Percentiles rank a stretch among this genome's conserved stretches.
Conservation (phyloP, 2,329 filamentous ascomycete species). For the Arachnomyces sp. region DNA sequence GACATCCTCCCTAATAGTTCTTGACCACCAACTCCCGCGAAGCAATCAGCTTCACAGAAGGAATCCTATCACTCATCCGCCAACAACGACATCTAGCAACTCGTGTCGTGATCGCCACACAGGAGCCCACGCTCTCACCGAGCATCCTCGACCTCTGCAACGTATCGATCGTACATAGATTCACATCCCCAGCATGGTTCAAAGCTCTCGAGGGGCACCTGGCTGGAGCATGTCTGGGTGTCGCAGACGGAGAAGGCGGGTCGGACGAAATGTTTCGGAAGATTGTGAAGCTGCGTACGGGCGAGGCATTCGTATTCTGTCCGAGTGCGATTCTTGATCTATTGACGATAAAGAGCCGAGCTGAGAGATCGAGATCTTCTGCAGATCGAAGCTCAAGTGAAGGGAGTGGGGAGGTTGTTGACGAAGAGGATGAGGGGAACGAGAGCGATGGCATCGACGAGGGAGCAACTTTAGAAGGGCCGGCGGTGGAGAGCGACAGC, state of each 20-base stretch:
- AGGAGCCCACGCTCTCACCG: conserved; percentile 65
- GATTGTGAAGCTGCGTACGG: conserved; percentile 42
- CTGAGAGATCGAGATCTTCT: too few species aligned
- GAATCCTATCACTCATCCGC: conserved; percentile 55
- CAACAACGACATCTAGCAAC: conserved; percentile 62
- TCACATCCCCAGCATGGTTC: conserved; percentile 59
- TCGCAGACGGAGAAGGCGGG: conserved; percentile 12
- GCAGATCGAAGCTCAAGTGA: not conserved
- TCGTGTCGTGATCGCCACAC: conserved; percentile 63
- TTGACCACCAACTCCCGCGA: conserved; percentile 49
- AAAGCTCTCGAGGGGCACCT: conserved; percentile 39
- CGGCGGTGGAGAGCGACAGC: not conserved
- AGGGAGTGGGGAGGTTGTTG: not conserved
- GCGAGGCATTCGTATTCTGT: conserved; percentile 43
- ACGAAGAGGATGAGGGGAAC: too few species aligned
- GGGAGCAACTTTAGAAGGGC: not conserved
- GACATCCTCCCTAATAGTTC: conserved; percentile 36
- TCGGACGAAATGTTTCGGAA: conserved; percentile 30
- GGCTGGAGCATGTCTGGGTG: conserved; percentile 29
- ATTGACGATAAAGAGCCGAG: conserved; percentile 2
- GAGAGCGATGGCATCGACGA: not conserved
- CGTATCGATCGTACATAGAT: conserved; percentile 64
- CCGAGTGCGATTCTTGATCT: conserved; percentile 36
- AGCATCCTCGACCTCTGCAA: conserved; percentile 63
- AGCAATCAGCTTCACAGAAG: conserved; percentile 51